Conservation (phyloP, 75 land plant species). For the Pinus albicaulis region DNA sequence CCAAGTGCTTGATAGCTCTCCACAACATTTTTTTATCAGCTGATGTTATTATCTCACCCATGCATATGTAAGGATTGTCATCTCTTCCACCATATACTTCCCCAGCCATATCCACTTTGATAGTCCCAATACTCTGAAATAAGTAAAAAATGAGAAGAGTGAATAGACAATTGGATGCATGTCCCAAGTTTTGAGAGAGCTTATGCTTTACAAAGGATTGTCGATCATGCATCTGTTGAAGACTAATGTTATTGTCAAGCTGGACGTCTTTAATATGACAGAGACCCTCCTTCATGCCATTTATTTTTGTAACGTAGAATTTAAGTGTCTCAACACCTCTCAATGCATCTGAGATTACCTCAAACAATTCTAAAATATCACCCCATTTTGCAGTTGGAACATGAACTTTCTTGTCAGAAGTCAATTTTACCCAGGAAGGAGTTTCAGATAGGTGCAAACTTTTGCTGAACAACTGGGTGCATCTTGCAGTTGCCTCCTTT, state of each 20-base stretch:
- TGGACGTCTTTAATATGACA: slow-evolving; percentile 48
- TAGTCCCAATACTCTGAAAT: slow-evolving; percentile 36
- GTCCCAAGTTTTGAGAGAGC: slow-evolving; percentile 39
- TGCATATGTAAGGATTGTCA: slow-evolving; percentile 16
- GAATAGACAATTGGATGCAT: slow-evolving; percentile 59
- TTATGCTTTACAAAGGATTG: slow-evolving; percentile 48
- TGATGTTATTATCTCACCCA: slow-evolving; percentile 54
- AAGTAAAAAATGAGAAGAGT: slow-evolving; percentile 58
- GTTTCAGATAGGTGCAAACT: slow-evolving; percentile 16
- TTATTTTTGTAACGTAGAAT: slow-evolving; percentile 31
- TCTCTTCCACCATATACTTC: slow-evolving; percentile 20
- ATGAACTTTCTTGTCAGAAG: slow-evolving; percentile 23
- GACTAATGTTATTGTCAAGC: slow-evolving; percentile 39
- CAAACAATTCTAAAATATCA: slow-evolving; percentile 54
- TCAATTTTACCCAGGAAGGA: slow-evolving; percentile 52
- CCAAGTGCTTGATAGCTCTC: slow-evolving; percentile 54
- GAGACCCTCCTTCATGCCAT: slow-evolving; percentile 60
- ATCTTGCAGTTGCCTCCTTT: slow-evolving; percentile 33
- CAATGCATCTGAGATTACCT: slow-evolving; percentile 35
- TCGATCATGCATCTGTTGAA: slow-evolving; percentile 36
- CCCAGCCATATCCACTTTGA: slow-evolving; percentile 59
- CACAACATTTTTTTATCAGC: slow-evolving; percentile 36
- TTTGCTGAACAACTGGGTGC: slow-evolving; percentile 33
- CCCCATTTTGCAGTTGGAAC: slow-evolving; percentile 42
- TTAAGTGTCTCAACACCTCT: slow-evolving; percentile 17